phyloP scores from a whole-genome alignment of 2,329 filamentous ascomycete species.

The Ilyonectria robusta region DNA sequence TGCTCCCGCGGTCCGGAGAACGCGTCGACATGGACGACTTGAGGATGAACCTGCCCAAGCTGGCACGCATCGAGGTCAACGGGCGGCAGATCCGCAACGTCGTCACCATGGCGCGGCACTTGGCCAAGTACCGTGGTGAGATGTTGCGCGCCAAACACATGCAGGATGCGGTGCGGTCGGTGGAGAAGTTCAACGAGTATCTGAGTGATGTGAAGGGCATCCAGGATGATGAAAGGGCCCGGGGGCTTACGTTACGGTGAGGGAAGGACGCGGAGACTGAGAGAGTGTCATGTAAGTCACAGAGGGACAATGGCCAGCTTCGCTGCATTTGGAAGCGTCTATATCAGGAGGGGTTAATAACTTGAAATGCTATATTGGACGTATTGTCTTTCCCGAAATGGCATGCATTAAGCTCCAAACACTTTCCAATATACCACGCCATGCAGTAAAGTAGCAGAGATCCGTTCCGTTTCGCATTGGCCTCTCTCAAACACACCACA shows the following conservation, averaged over 20 bases:
- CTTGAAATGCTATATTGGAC: neutral
- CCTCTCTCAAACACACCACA: conserved; percentile 6
- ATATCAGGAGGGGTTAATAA: neutral
- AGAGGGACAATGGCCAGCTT: neutral
- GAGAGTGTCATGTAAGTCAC: neutral
- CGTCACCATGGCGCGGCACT: conserved; percentile 33
- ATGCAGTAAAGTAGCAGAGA: neutral
- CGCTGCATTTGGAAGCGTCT: neutral
- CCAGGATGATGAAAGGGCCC: conserved; percentile 27
- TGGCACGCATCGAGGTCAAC: conserved; percentile 37
- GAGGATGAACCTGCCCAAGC: conserved; percentile 23
- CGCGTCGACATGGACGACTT: conserved; percentile 32
- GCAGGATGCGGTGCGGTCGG: conserved; percentile 26
- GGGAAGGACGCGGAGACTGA: neutral
- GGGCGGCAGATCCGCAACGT: conserved; percentile 53
- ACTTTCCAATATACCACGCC: neutral
- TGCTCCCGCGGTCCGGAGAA: conserved; percentile 42
- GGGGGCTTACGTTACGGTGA: conserved; percentile 24
- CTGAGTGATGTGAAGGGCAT: conserved; percentile 27
- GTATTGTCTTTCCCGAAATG: neutral
- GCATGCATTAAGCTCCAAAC: neutral
- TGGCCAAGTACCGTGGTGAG: conserved; percentile 26
- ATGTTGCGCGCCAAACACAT: conserved; percentile 29
- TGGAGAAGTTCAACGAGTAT: conserved; percentile 29
- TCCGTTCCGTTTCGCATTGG: neutral